Conservation (phyloP, 768 basidiomycete species). For the Tephrocybe rancida region DNA sequence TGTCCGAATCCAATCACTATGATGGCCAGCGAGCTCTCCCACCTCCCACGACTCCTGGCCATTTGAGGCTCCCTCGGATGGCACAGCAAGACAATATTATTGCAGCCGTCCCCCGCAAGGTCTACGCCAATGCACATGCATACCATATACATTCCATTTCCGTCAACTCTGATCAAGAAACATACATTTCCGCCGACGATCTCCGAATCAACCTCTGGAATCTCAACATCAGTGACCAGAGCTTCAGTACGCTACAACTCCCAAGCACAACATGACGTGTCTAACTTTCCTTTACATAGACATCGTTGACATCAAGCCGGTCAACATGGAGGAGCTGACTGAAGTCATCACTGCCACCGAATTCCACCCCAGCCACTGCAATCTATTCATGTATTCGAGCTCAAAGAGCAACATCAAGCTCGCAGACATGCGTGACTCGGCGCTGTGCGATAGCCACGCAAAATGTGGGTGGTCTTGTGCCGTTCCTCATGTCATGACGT, state of each 20-base stretch:
- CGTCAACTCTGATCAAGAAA: constrained; percentile 99
- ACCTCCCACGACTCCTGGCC: constrained; percentile 55
- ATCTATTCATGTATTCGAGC: constrained; percentile 99
- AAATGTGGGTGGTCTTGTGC: constrained; percentile 69
- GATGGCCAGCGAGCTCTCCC: constrained; percentile 76
- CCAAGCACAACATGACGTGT: background rate
- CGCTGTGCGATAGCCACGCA: constrained; percentile 92
- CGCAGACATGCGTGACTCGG: constrained; percentile 98
- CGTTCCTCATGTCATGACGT: constrained; percentile 1
- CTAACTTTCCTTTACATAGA: constrained; percentile 48
- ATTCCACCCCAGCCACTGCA: constrained; percentile 97
- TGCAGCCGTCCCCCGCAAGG: constrained; percentile 97
- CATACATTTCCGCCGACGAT: constrained; percentile 99
- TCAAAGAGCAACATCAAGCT: constrained; percentile 99
- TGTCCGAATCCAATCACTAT: constrained; percentile 94
- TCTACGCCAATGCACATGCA: constrained; percentile 98
- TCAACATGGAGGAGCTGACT: constrained; percentile 99
- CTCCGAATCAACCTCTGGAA: constrained; percentile 98
- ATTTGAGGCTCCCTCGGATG: constrained; percentile 89
- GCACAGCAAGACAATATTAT: constrained; percentile 96
- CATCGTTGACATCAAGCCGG: constrained; percentile 99
- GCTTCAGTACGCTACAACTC: constrained; percentile 78
- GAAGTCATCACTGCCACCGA: constrained; percentile 99
- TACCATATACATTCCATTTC: constrained; percentile 99
- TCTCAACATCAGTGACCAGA: constrained; percentile 96